These are phyloP conservation scores for Gossypium gossypioides DNA, from an alignment of 441 rosid genomes.

Conservation along the genomic window DNA sequence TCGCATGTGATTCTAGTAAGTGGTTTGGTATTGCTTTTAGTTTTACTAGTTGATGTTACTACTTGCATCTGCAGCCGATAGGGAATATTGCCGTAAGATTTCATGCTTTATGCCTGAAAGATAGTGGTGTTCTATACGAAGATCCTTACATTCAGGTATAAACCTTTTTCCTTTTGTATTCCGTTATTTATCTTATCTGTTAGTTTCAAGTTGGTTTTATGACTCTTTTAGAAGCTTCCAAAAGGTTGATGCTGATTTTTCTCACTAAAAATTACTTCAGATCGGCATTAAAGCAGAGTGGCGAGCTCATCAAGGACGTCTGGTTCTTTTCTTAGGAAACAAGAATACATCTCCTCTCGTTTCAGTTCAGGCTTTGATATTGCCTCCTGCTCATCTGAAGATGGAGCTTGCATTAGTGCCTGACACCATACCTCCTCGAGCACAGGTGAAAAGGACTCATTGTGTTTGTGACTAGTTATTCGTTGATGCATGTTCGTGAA, in stretches of 20 bases:
- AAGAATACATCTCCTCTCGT: slow-evolving; percentile 73
- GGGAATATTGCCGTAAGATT: slow-evolving; percentile 81
- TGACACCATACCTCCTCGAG: slow-evolving; percentile 94
- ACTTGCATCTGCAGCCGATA: slow-evolving; percentile 51
- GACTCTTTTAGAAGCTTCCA: slow-evolving; percentile 13
- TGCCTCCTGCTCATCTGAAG: slow-evolving; percentile 88
- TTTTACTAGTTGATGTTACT: slow-evolving; percentile 9
- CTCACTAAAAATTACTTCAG: slow-evolving; percentile 29
- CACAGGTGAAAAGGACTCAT: slow-evolving; percentile 53
- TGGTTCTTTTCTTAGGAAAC: slow-evolving; percentile 94
- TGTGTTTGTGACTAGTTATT: slow-evolving; percentile 3
- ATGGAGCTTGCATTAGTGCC: slow-evolving; percentile 85
- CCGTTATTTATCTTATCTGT: neutral
- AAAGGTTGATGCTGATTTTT: slow-evolving; percentile 5
- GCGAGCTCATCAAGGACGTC: slow-evolving; percentile 85
- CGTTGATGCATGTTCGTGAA: neutral
- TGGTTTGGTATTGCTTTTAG: neutral
- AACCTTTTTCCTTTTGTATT: neutral
- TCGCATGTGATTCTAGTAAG: neutral
- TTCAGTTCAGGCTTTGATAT: slow-evolving; percentile 73
- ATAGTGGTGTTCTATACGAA: slow-evolving; percentile 89
- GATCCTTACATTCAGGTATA: slow-evolving; percentile 86
- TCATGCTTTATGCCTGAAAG: slow-evolving; percentile 82
- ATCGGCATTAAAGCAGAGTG: slow-evolving; percentile 97
- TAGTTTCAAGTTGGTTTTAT: slow-evolving; percentile 7